A percentile compares a stretch with the other conserved stretches of the same genome.
Conservation (phyloP, 805 yeast species). For the Torulaspora maleeae region DNA sequence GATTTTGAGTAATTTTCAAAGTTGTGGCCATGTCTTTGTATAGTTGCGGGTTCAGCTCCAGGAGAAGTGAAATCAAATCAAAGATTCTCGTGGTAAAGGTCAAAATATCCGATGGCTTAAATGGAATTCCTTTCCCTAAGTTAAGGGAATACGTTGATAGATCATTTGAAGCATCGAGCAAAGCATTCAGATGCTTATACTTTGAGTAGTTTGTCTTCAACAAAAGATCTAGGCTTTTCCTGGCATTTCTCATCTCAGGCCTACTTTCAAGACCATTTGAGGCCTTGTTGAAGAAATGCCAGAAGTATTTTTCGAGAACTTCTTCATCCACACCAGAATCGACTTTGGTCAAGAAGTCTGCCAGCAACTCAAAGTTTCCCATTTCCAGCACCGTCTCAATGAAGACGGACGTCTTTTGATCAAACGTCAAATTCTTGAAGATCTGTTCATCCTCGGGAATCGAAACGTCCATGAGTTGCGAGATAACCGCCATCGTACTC, state of each 20-base stretch:
- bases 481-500: conserved; percentile 1
- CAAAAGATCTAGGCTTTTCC: conserved; percentile 26
- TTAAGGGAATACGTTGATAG: conserved; percentile 32
- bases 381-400: conserved; percentile 30
- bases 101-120: conserved; percentile 40
- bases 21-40: conserved; percentile 45
- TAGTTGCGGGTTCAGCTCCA: conserved; percentile 52
- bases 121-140: conserved; percentile 35
- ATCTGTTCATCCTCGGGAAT: conserved; percentile 7
- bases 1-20: conserved; percentile 38
- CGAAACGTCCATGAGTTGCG: conserved; percentile 6
- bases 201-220: conserved; percentile 10
- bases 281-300: conserved; percentile 42
- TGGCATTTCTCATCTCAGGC: conserved; percentile 40
- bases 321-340: conserved; percentile 14
- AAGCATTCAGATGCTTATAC: conserved; percentile 15
- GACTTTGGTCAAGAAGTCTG: conserved; percentile 14
- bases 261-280: conserved; percentile 39
- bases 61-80: conserved; percentile 39
- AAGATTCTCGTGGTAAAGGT: conserved; percentile 33
- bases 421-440: conserved; percentile 17
- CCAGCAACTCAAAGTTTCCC: conserved; percentile 29
- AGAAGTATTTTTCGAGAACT: conserved; percentile 34
- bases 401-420: conserved; percentile 16
- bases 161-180: conserved; percentile 31